Base-by-base conservation (phyloP, 1,139 yeast genomes). In the Pneumocystis sp. region DNA sequence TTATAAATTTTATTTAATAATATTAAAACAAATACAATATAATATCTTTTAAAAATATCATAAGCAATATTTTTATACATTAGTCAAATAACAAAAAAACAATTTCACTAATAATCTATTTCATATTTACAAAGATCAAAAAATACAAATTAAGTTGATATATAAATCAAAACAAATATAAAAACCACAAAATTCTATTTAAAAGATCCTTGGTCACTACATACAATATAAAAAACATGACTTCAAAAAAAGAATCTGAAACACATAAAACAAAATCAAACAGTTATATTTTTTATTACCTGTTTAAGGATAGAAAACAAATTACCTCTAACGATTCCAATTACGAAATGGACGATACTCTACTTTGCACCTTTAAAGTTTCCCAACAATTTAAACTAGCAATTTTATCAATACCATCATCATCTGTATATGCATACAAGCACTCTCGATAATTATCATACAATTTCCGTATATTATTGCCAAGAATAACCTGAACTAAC, bases 381-480 rank as follows among this genome's bases (percentile, higher is more conserved):
- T 81, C 87, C 89, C 89, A 89, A 76, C 93, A 93, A 76, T 91
- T 97, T 68, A 93, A 80, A 63, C 95, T 85, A 1, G 93, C 95
- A 70, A 93, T 93, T 65, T 90, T 91, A 74, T 93, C 97, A 71
- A 83, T 85, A 1, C 97, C 97, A 68, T 83, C 83, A 70, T 88
- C 96, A 71, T 86, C 87, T 73, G 57, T 50, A 50, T 50, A 50
- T 25, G 57, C 57, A 50, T 50, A 50, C 57, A 50, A 25, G 57
- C 57, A 50, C 12, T 50, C 57, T 25, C 57, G 31, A 50, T 50
- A 50, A 25, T 50, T 50, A 50, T 50, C 57, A 50, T 50, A 21
- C 4, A 50, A 50, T 25, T 50, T 50, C 31, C 57, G 57, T 50
- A 93, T 91, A 74, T 90, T 91, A 69, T 90, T 97, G 3, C 97